Percentiles rank a stretch among this genome's conserved stretches.
These are phyloP conservation scores for Stephanodiscus minutulus DNA, from an alignment of 108 stramenopile species.

Conservation along the genomic window DNA sequence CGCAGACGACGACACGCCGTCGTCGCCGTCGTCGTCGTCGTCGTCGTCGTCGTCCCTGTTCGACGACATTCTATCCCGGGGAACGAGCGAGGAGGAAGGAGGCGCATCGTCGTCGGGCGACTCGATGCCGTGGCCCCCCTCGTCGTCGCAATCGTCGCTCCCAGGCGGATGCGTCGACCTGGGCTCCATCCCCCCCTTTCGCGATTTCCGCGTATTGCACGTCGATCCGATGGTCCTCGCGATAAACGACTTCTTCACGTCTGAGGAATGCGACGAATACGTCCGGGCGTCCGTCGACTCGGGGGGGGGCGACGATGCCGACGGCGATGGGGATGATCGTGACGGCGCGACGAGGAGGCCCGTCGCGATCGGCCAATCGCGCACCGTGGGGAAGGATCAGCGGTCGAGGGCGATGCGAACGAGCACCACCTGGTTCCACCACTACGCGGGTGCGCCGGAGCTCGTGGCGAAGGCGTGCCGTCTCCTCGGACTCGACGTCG, in stretches of 20 bases:
- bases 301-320: constrained; percentile 1
- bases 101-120: not conserved
- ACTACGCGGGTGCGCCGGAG: constrained; percentile 69
- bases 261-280: constrained; percentile 77
- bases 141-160: not conserved
- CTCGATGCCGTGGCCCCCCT: not conserved
- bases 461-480: constrained; percentile 80
- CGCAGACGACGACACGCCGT: constrained; percentile 8
- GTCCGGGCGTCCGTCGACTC: constrained; percentile 54
- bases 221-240: constrained; percentile 78
- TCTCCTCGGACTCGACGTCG: constrained; percentile 69
- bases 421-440: constrained; percentile 82
- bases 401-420: constrained; percentile 68
- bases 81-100: constrained; percentile 13
- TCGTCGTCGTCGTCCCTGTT: constrained; percentile 45
- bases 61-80: constrained; percentile 53
- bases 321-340: not conserved
- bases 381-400: constrained; percentile 81
- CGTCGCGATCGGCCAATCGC: constrained; percentile 66
- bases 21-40: constrained; percentile 19
- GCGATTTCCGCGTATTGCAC: constrained; percentile 69
- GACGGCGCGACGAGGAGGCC: too few species aligned
- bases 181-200: constrained; percentile 60
- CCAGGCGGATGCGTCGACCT: constrained; percentile 32
- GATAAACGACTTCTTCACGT: constrained; percentile 79